Conservation (phyloP, 441 rosid genomes). For the Heliophila coronopifolia region DNA sequence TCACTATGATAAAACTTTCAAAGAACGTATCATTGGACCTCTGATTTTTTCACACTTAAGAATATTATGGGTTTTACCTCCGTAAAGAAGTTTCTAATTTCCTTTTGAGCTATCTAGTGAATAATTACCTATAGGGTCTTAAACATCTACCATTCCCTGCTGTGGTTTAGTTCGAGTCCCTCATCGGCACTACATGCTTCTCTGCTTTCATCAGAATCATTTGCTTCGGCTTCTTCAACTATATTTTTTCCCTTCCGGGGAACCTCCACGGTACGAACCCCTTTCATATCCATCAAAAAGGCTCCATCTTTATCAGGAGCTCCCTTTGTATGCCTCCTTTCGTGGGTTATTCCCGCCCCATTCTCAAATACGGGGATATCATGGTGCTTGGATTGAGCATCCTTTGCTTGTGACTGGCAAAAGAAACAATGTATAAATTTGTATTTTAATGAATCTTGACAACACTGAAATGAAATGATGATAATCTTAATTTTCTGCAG, state of each 20-base stretch:
- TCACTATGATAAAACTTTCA: conserved; percentile 10
- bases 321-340: conserved; percentile 35
- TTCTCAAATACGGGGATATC: conserved; percentile 40
- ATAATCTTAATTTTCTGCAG: not conserved
- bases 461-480: conserved; percentile 3
- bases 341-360: conserved; percentile 36
- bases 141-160: conserved; percentile 38
- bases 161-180: conserved; percentile 32
- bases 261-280: conserved; percentile 58
- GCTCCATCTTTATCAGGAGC: conserved; percentile 36
- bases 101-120: conserved; percentile 37
- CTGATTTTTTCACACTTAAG: not conserved
- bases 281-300: conserved; percentile 48
- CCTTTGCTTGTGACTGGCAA: conserved; percentile 38
- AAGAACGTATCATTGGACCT: not conserved
- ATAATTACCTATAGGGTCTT: conserved; percentile 40
- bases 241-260: conserved; percentile 47
- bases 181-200: conserved; percentile 79
- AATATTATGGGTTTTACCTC: conserved; percentile 39
- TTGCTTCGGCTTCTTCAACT: conserved; percentile 42
- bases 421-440: conserved; percentile 9
- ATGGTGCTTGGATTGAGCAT: conserved; percentile 34
- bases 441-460: not conserved
- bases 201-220: conserved; percentile 58
- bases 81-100: conserved; percentile 44